phyloP scores from a whole-genome alignment of 202 grass and related monocot genomes.

The Setaria italica region DNA sequence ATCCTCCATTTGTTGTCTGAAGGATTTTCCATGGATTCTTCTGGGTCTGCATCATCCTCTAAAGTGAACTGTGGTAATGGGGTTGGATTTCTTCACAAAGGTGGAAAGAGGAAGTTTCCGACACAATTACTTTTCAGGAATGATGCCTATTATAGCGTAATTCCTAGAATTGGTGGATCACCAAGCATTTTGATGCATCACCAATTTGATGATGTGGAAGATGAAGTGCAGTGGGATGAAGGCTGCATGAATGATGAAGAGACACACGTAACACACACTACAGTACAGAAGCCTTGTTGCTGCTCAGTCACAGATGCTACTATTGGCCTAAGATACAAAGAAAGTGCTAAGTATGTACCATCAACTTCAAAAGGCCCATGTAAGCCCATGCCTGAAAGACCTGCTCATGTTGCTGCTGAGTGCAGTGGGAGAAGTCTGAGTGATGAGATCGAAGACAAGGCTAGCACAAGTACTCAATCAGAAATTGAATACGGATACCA shows the following conservation, averaged over 20 bases:
- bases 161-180: constrained; percentile 75
- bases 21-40: constrained; percentile 65
- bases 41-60: constrained; percentile 52
- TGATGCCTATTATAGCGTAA: constrained; percentile 60
- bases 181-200: constrained; percentile 63
- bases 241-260: constrained; percentile 73
- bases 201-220: constrained; percentile 53
- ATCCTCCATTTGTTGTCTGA: constrained; percentile 83
- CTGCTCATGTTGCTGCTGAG: constrained; percentile 59
- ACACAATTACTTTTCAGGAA: constrained; percentile 65
- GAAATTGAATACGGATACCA: constrained; percentile 69
- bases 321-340: constrained; percentile 57
- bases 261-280: constrained; percentile 65
- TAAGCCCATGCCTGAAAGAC: constrained; percentile 58
- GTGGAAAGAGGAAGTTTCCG: constrained; percentile 71
- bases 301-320: constrained; percentile 64
- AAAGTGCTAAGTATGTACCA: constrained; percentile 58
- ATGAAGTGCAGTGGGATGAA: constrained; percentile 82
- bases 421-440: constrained; percentile 65
- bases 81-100: constrained; percentile 81
- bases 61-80: constrained; percentile 59
- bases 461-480: constrained; percentile 64
- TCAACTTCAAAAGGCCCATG: constrained; percentile 70
- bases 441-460: constrained; percentile 78
- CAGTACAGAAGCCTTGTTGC: constrained; percentile 74